Evolutionary conservation across 2,329 filamentous ascomycete genomes (phyloP), one percentile per base, ranked within the genome.

Genomic region (Stagonosporopsis chrysanthemi): DNA sequence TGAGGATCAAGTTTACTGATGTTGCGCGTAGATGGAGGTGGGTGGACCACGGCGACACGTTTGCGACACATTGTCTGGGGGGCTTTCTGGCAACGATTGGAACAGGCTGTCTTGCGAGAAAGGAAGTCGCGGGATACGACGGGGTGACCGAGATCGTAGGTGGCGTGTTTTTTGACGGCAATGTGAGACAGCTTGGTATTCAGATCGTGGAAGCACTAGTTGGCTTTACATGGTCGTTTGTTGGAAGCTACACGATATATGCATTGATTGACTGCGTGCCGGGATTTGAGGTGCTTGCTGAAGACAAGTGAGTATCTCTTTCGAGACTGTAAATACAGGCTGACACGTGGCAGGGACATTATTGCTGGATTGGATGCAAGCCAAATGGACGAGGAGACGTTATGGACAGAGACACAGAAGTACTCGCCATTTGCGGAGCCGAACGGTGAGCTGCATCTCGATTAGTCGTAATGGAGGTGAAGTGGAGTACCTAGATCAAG

Each of bases 31-130:
- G 74, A 2, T 78, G 76, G 70, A 72, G 78, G 31, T 85, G 81
- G 82, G 82, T 84, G 0, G 82, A 84, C 59, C 83, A 83, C 58
- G 82, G 81, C 1, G 82, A 84, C 65, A 84, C 82, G 0, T 84
- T 84, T 64, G 83, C 82, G 5, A 84, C 82, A 4, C 82, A 84
- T 57, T 84, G 82, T 61, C 71, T 84, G 11, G 82, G 82, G 17
- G 82, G 82, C 0, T 72, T 84, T 6, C 66, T 82, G 0, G 82
- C 80, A 0, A 84, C 82, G 0, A 78, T 84, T 12, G 75, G 76
- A 4, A 84, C 82, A 0, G 82, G 82, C 0, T 71, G 83, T 17
- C 83, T 84, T 66, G 82, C 81, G 2, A 73, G 75, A 39, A 82
- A 80, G 56, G 76, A 82, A 43, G 80, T 84, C 4, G 82, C 82